A percentile compares a stretch with the other conserved stretches of the same genome.
phyloP scores from a whole-genome alignment of 2,329 filamentous ascomycete species.

The Colletotrichum echinochloae region DNA sequence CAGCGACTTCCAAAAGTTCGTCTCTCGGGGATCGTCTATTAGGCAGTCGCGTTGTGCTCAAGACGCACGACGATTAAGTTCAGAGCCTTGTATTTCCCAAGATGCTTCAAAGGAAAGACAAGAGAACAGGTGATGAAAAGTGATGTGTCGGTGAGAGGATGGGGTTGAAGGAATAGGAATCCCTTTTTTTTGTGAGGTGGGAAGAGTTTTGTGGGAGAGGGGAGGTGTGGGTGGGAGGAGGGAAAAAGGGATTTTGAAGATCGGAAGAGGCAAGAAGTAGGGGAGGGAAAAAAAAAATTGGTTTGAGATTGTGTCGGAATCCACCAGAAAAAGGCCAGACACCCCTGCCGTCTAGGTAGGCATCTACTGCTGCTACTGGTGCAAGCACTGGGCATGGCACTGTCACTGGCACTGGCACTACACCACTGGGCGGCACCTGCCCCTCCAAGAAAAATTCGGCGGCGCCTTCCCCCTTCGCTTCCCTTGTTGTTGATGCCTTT shows the following conservation, averaged over 20 bases:
- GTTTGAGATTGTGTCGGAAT: conserved; percentile 48
- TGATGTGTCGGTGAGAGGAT: conserved; percentile 35
- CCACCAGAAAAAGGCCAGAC: conserved; percentile 47
- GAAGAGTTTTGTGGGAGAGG: conserved; percentile 42
- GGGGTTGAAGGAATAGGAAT: conserved; percentile 46
- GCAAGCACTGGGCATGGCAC: too few species aligned
- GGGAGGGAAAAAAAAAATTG: conserved; percentile 51
- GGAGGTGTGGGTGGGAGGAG: conserved; percentile 41
- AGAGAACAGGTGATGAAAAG: conserved; percentile 51
- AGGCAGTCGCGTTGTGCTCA: conserved; percentile 40
- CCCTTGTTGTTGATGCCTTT: conserved; percentile 4
- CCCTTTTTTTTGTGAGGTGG: conserved; percentile 48
- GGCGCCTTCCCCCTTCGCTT: conserved; percentile 27
- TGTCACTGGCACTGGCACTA: conserved; percentile 4
- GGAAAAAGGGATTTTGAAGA: conserved; percentile 45
- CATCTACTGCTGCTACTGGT: too few species aligned
- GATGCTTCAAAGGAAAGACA: conserved; percentile 62
- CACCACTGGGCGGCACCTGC: conserved; percentile 2
- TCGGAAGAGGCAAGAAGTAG: conserved; percentile 48
- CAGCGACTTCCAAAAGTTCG: conserved; percentile 43
- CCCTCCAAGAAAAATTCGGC: conserved; percentile 24
- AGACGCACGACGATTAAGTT: conserved; percentile 41
- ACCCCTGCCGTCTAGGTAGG: conserved; percentile 32
- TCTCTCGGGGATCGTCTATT: conserved; percentile 50
- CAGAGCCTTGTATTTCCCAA: conserved; percentile 49